These are phyloP conservation scores for Dunaliella sp. DNA, from an alignment of 139 green algal genomes.

Conservation along the genomic window DNA sequence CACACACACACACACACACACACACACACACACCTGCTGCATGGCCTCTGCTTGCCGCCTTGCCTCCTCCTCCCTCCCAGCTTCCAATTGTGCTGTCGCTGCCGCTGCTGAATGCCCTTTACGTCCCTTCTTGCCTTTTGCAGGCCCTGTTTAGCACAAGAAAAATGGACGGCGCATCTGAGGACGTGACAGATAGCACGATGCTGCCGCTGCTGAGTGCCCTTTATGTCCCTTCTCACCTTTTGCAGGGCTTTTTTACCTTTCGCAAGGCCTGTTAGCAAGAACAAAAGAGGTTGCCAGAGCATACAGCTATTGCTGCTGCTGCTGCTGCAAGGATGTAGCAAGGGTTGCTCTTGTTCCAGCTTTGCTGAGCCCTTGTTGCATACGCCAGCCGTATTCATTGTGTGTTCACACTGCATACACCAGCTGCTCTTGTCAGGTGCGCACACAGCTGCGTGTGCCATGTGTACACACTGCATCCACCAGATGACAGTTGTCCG, in stretches of 20 bases:
- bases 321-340: too few species aligned
- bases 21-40: not conserved
- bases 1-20: not conserved
- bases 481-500: too few species aligned
- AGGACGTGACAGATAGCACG: not conserved
- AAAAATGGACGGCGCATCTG: not conserved
- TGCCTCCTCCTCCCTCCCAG: not conserved
- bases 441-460: too few species aligned
- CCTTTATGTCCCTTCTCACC: not conserved
- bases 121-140: not conserved
- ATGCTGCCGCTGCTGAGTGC: not conserved
- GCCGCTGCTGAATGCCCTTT: not conserved
- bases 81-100: not conserved
- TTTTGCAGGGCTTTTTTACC: not conserved
- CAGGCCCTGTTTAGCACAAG: not conserved
- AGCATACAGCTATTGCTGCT: too few species aligned
- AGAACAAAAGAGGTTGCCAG: too few species aligned
- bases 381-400: too few species aligned
- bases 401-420: too few species aligned
- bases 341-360: too few species aligned
- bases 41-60: not conserved
- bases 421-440: too few species aligned
- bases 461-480: too few species aligned
- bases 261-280: too few species aligned
- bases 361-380: too few species aligned